Evolutionary conservation across 371 early-diverging fungal species (phyloP), one percentile per base, ranked within the genome.

Genomic region (Lichtheimia ornata): DNA sequence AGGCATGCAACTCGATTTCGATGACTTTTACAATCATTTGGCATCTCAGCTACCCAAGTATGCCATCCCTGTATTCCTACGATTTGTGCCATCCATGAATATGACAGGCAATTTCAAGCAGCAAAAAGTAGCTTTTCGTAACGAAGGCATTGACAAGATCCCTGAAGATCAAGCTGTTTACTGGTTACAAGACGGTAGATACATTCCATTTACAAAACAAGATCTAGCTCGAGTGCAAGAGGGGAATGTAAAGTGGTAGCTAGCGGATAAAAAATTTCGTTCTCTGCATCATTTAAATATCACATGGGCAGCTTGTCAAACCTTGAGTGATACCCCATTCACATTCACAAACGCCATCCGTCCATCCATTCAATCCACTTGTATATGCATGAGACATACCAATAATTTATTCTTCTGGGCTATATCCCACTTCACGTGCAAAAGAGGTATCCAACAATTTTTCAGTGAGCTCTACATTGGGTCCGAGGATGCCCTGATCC

Each of bases 41-140:
- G 44, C 64, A 9, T 60, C 62, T 44, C 66, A 72, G 17, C 54
- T 89, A 44, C 89, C 89, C 5, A 70, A 68, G 41, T 89, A 88
- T 59, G 84, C 88, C 15, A 67, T 83, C 0, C 89, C 88, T 0
- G 56, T 87, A 22, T 89, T 84, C 56, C 65, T 88, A 27, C 77
- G 88, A 6, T 62, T 79, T 56, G 68, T 77, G 7, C 70, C 71
- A 27, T 56, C 61, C 53, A 72, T 84, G 70, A 79, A 77, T 41
- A 62, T 74, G 22, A 85, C 84, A 5, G 82, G 74, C 24, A 84
- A 85, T 3, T 82, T 82, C 57, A 86, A 86, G 56, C 83, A 81
- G 20, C 77, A 75, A 58, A 86, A 84, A 60, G 76, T 77, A 3
- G 73, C 68, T 49, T 70, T 77, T 35, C 70, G 76, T 45, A 73